A percentile compares a stretch with the other conserved stretches of the same genome.
Conservation (phyloP, 208 protist genomes). For the Wallacemonas rigidus region DNA sequence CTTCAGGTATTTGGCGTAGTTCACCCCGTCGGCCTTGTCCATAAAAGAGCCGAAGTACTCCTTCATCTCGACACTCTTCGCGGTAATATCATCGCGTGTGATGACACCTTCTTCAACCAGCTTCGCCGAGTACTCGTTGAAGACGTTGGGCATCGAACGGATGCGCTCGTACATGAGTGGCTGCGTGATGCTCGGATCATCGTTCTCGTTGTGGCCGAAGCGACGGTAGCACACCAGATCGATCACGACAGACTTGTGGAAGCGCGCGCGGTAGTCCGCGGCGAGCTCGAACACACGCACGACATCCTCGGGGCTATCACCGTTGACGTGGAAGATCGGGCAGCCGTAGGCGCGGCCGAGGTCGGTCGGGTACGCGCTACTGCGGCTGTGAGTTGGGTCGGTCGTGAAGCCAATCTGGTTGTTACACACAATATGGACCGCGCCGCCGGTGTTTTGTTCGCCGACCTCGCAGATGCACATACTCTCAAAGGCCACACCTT, state of each 20-base stretch:
- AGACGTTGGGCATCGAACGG: conserved; percentile 78
- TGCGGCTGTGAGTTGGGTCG: conserved; percentile 94
- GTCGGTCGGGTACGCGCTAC: conserved; percentile 97
- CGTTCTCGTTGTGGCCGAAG: conserved; percentile 98
- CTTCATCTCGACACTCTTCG: conserved; percentile 77
- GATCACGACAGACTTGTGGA: conserved; percentile 95
- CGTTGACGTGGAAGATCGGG: conserved; percentile 99
- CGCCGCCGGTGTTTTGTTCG: conserved; percentile 96
- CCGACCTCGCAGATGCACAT: conserved; percentile 94
- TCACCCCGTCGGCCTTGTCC: conserved; percentile 54
- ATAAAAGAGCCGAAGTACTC: conserved; percentile 80
- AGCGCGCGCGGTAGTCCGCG: conserved; percentile 92
- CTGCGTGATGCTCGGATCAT: conserved; percentile 98
- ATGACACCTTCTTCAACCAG: conserved; percentile 83
- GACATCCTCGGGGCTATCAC: conserved; percentile 96
- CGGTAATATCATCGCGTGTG: conserved; percentile 63
- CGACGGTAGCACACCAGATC: conserved; percentile 97
- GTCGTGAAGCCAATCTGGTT: conserved; percentile 99
- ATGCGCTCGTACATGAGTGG: conserved; percentile 96
- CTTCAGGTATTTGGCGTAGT: conserved; percentile 87
- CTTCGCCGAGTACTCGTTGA: conserved; percentile 79
- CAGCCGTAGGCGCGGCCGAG: conserved; percentile 94
- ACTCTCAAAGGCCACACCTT: conserved; percentile 97
- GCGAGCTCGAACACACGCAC: conserved; percentile 91
- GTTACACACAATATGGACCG: conserved; percentile 98